These are phyloP conservation scores for Claviceps sp. DNA, from an alignment of 2,329 filamentous ascomycete genomes.

Conservation along the genomic window DNA sequence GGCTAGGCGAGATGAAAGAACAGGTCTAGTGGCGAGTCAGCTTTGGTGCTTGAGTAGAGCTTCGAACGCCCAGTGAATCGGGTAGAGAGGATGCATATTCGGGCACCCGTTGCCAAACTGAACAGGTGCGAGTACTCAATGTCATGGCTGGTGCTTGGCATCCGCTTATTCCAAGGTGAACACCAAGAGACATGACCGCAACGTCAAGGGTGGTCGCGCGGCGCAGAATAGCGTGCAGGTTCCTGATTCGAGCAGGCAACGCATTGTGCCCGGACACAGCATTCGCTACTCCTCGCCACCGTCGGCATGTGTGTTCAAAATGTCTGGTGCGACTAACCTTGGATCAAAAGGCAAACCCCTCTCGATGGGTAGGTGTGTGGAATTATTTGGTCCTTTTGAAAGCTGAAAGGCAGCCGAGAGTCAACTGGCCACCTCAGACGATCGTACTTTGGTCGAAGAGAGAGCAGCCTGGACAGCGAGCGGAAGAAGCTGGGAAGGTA, in stretches of 20 bases:
- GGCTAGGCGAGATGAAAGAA: not conserved
- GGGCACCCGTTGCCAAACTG: not conserved
- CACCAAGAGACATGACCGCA: not conserved
- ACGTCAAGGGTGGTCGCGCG: not conserved
- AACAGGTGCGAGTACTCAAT: not conserved
- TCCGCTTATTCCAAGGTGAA: no score
- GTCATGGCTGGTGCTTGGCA: not conserved
- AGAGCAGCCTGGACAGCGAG: slow-evolving; percentile 14
- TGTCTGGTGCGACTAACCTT: slow-evolving; percentile 1
- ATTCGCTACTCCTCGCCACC: not conserved
- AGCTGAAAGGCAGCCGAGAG: slow-evolving; percentile 7
- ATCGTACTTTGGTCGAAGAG: slow-evolving; percentile 1
- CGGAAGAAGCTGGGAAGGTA: slow-evolving; percentile 13
- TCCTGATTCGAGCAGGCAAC: not conserved
- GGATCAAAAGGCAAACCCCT: not conserved
- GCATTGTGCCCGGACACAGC: no score
- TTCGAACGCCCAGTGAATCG: no score
- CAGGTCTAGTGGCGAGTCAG: not conserved
- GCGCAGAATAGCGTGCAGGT: not conserved
- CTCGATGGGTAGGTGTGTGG: not conserved
- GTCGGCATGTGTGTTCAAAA: not conserved
- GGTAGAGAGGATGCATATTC: not conserved
- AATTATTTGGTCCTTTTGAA: slow-evolving; percentile 5
- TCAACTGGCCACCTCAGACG: slow-evolving; percentile 6
- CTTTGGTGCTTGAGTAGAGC: not conserved